phyloP scores from a whole-genome alignment of 75 land plant species.

The Sequoia sempervirens region DNA sequence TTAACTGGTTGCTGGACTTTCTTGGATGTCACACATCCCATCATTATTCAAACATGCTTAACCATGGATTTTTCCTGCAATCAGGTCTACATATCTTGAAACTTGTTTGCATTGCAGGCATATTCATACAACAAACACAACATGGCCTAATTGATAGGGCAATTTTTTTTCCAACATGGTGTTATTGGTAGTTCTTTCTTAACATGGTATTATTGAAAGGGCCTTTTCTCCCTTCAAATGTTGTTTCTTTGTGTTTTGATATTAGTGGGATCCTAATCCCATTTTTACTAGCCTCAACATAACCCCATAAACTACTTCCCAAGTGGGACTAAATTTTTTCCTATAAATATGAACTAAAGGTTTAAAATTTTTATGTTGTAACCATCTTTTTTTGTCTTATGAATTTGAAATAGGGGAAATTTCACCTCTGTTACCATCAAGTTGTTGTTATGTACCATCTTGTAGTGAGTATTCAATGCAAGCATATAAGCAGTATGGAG shows the following conservation, averaged over 20 bases:
- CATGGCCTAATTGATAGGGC: neutral
- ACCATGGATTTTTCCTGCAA: neutral
- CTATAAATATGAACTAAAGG: neutral
- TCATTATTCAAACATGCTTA: neutral
- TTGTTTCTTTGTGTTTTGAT: neutral
- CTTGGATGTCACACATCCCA: neutral
- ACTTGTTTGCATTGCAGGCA: neutral
- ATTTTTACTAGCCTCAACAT: neutral
- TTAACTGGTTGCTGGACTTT: neutral
- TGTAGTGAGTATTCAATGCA: slow-evolving; percentile 93
- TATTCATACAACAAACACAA: neutral
- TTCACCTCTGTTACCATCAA: slow-evolving; percentile 67
- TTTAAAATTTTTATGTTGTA: neutral
- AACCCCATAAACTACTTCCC: neutral
- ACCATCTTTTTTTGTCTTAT: neutral
- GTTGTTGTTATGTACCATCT: slow-evolving; percentile 86
- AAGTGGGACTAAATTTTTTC: neutral
- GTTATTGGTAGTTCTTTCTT: neutral
- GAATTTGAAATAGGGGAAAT: slow-evolving; percentile 58
- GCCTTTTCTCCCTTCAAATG: neutral
- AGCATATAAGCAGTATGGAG: slow-evolving; percentile 88
- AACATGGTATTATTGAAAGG: neutral
- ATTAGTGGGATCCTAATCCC: neutral
- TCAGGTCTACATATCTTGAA: neutral
- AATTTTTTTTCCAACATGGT: neutral